A percentile compares a stretch with the other conserved stretches of the same genome.
These are phyloP conservation scores for Carex pumila DNA, from an alignment of 176 grass and related monocot genomes.

Conservation along the genomic window DNA sequence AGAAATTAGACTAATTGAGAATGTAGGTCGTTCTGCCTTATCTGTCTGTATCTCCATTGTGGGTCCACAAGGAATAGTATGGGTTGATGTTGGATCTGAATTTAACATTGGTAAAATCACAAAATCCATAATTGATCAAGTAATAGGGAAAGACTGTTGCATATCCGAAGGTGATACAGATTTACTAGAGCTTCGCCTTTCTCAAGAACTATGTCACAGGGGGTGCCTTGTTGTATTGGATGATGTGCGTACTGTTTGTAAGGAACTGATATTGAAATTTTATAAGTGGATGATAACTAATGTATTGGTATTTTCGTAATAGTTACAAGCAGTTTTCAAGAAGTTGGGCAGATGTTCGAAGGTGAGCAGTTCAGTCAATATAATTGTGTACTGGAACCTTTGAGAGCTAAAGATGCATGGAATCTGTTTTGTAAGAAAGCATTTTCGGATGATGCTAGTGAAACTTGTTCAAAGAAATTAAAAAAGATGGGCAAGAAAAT, in stretches of 20 bases:
- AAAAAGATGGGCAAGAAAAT: background rate
- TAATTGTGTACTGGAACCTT: too few relatives aligned
- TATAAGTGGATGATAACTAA: fast-evolving
- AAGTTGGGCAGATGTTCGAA: background rate
- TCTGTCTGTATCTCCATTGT: background rate
- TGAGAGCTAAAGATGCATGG: too few relatives aligned
- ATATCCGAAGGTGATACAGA: background rate
- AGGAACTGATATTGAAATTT: too few relatives aligned
- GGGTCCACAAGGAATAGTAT: background rate
- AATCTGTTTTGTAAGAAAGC: background rate
- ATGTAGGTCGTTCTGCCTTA: too few relatives aligned
- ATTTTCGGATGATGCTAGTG: background rate
- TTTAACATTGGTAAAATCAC: background rate
- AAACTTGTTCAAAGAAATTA: background rate
- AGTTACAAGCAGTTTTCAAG: too few relatives aligned
- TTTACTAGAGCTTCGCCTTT: background rate
- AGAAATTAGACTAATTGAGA: background rate
- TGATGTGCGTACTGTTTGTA: background rate
- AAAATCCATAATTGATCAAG: background rate
- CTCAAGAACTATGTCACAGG: background rate
- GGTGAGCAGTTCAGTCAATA: background rate
- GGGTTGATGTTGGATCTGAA: background rate
- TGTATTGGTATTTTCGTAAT: too few relatives aligned
- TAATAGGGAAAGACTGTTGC: conserved; percentile 2
- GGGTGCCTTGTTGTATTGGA: background rate